Conservation (phyloP, 495 filamentous ascomycete species). For the Talaromyces stipitatus region DNA sequence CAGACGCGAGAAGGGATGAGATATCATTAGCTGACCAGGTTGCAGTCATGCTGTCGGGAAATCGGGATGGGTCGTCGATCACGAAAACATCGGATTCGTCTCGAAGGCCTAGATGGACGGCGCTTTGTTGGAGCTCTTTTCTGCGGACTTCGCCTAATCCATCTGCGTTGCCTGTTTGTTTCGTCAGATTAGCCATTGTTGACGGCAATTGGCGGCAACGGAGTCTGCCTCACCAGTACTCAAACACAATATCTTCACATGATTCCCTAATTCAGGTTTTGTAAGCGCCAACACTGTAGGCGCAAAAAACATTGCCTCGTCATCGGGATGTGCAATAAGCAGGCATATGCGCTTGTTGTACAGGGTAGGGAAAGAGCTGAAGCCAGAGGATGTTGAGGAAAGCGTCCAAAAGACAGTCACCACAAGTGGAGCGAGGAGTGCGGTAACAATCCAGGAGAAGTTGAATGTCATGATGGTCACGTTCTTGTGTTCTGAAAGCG, state of each 20-base stretch:
- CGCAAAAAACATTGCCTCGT: slow-evolving; percentile 99
- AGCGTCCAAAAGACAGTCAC: slow-evolving; percentile 37
- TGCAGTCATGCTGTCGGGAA: slow-evolving; percentile 78
- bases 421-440: slow-evolving; percentile 24
- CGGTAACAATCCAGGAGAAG: slow-evolving; percentile 22
- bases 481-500: neutral
- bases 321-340: slow-evolving; percentile 93
- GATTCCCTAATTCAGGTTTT: slow-evolving; percentile 67
- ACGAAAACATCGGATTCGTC: slow-evolving; percentile 69
- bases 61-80: slow-evolving; percentile 64
- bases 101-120: slow-evolving; percentile 64
- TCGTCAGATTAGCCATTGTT: neutral
- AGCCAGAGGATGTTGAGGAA: slow-evolving; percentile 53
- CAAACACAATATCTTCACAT: slow-evolving; percentile 87
- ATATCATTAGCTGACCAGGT: slow-evolving; percentile 67
- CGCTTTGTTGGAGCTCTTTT: slow-evolving; percentile 74
- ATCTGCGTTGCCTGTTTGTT: slow-evolving; percentile 63
- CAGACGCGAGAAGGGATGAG: slow-evolving; percentile 54
- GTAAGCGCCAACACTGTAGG: slow-evolving; percentile 79
- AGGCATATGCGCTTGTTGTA: slow-evolving; percentile 76
- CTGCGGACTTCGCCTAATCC: slow-evolving; percentile 76
- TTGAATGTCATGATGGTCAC: neutral
- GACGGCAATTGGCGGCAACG: neutral
- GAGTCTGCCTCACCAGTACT: slow-evolving; percentile 55
- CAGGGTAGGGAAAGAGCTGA: slow-evolving; percentile 60